Base-by-base conservation (phyloP, 2,329 filamentous ascomycete genomes). In the Remersonia thermophila region DNA sequence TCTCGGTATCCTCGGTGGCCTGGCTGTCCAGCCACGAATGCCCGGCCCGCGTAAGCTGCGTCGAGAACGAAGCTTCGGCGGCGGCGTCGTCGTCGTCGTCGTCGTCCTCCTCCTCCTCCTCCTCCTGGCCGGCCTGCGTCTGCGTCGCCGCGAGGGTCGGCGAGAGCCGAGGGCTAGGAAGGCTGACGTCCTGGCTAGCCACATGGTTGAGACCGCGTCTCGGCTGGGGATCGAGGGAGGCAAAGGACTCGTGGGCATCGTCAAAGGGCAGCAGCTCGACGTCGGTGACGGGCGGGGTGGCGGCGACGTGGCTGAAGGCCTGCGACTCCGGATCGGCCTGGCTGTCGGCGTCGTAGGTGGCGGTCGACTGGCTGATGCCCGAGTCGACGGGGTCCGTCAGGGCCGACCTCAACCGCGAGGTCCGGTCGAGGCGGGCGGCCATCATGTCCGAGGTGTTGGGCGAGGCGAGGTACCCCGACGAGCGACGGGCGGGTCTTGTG, bases 161-260 rank as follows among this genome's bases (percentile, higher is more conserved):
- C 17, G 91, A 98, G 38, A 98, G 63, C 51, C 91, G 87, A 25
- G 91, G 91, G 56, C 91, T 98, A 35, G 91, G 91, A 43, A 98
- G 67, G 59, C 85, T 95, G 45, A 84, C 85, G 63, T 95, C 89
- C 55, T 91, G 83, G 27, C 80, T 77, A 38, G 77, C 74, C 37
- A 80, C 70, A 32, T 77, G 80, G 50, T 86, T 78, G 33, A 87
- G 67, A 32, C 61, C 62, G 16, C 71, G 66, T 20, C 68, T 57
- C 31, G 59, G 54, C 13, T 63, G 69, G 35, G 65, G 59, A 46
- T 62, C 62, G 26, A 65, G 59, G 15, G 60, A 61, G 51, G 59
- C 60, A 37, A 71, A 56, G 10, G 65, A 61, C 32, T 70, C 66
- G 45, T 72, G 67, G 4, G 56, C 51, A 32, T 71, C 67, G 15